phyloP scores from a whole-genome alignment of 331 rosid species.

The Rhamnella rubrinervis region DNA sequence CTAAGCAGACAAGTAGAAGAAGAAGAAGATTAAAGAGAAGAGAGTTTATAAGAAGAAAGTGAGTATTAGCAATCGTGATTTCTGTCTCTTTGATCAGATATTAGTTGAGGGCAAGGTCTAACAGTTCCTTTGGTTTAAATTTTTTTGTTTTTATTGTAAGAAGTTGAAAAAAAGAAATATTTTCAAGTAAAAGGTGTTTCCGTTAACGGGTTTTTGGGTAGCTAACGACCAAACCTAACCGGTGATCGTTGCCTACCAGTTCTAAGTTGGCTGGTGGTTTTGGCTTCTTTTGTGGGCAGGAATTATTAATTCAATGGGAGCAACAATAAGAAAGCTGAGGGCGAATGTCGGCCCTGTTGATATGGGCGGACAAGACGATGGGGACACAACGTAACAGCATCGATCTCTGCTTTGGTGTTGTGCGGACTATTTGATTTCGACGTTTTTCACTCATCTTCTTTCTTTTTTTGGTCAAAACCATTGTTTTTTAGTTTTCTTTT shows the following conservation, averaged over 20 bases:
- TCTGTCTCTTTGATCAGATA: not conserved
- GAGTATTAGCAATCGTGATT: not conserved
- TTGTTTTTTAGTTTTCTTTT: not conserved
- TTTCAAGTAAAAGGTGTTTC: not conserved
- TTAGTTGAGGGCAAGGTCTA: conserved; percentile 4
- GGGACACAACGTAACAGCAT: not conserved
- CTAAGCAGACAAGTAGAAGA: not conserved
- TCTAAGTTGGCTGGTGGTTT: not conserved
- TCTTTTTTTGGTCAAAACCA: too few relatives aligned
- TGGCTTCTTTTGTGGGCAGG: not conserved
- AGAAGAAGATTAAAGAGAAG: not conserved
- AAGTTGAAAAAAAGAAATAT: not conserved
- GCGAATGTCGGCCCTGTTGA: too few relatives aligned
- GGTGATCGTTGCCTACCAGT: not conserved
- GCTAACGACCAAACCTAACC: conserved; percentile 4
- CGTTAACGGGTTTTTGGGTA: not conserved
- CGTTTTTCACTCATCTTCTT: not conserved
- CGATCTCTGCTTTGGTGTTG: conserved; percentile 9
- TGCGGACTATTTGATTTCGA: conserved; percentile 3
- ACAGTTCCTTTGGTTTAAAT: not conserved
- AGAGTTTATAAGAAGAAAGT: not conserved
- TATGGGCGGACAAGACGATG: conserved; percentile 1
- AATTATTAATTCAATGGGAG: not conserved
- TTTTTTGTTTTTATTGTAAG: conserved; percentile 2
- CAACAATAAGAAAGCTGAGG: too few relatives aligned